A percentile compares a stretch with the other conserved stretches of the same genome.
Evolutionary conservation across 192 early-diverging fungal species (phyloP).

Genomic region (Coemansia interrupta): DNA sequence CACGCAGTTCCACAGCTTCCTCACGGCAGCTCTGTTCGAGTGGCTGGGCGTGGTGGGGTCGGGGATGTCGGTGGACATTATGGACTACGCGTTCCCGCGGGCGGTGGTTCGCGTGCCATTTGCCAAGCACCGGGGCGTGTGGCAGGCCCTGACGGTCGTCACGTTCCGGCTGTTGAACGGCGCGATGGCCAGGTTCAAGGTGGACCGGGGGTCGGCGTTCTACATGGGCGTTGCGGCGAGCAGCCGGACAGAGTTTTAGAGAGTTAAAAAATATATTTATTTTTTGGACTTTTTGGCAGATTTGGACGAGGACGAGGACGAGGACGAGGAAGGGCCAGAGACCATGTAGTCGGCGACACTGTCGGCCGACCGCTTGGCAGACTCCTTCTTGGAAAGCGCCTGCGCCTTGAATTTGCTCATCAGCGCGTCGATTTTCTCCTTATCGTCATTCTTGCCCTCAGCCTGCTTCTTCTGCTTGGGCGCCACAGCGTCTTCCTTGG

Average conservation of each 20-base stretch:
- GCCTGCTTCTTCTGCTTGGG: not conserved
- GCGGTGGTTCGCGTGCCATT: constrained; percentile 41
- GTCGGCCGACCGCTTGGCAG: constrained; percentile 17
- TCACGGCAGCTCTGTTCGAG: constrained; percentile 20
- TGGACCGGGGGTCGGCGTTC: constrained; percentile 37
- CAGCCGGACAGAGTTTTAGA: constrained; percentile 19
- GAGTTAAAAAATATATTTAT: constrained; percentile 6
- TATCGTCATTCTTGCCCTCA: constrained; percentile 20
- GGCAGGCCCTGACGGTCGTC: constrained; percentile 41
- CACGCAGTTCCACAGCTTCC: constrained; percentile 28
- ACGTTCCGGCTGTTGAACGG: constrained; percentile 23
- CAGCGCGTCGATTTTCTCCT: constrained; percentile 40
- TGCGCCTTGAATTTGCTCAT: constrained; percentile 48
- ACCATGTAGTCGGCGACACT: constrained; percentile 13
- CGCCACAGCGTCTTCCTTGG: constrained; percentile 56
- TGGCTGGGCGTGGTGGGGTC: constrained; percentile 43
- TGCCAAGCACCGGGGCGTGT: constrained; percentile 28
- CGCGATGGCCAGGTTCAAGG: constrained; percentile 27
- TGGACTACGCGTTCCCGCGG: constrained; percentile 17
- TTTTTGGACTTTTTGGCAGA: constrained; percentile 28
- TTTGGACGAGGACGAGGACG: constrained; percentile 4
- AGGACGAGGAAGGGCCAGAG: constrained; percentile 12
- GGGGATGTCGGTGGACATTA: constrained; percentile 30
- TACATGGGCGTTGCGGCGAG: constrained; percentile 32
- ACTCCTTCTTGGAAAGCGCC: constrained; percentile 15